phyloP scores from a whole-genome alignment of 805 yeast genomes.

The Barnettozyma populi region DNA sequence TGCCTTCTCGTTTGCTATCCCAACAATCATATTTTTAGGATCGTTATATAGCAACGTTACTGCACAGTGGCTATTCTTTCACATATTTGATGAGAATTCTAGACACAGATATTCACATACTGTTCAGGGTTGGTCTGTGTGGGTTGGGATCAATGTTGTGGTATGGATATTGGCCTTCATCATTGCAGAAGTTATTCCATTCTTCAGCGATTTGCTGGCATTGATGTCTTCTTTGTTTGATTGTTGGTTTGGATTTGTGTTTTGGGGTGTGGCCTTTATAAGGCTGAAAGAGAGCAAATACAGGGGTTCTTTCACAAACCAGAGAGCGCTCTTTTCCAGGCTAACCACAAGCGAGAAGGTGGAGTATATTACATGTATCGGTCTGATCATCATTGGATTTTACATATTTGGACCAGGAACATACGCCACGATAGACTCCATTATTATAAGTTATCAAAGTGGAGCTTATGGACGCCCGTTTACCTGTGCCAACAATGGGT shows the following conservation, averaged over 20 bases:
- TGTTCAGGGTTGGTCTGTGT: slow-evolving; percentile 44
- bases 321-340: slow-evolving; percentile 24
- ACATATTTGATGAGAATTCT: slow-evolving; percentile 38
- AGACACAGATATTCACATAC: slow-evolving; percentile 44
- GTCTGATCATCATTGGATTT: slow-evolving; percentile 41
- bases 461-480: slow-evolving; percentile 48
- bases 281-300: slow-evolving; percentile 35
- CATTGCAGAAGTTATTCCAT: slow-evolving; percentile 63
- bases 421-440: slow-evolving; percentile 50
- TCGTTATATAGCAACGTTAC: slow-evolving; percentile 50
- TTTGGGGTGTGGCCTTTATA: slow-evolving; percentile 56
- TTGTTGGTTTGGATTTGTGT: slow-evolving; percentile 62
- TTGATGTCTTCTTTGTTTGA: slow-evolving; percentile 58
- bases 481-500: slow-evolving; percentile 42
- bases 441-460: slow-evolving; percentile 43
- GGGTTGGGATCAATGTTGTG: slow-evolving; percentile 39
- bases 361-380: slow-evolving; percentile 32
- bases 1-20: slow-evolving; percentile 57
- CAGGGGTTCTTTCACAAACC: slow-evolving; percentile 25
- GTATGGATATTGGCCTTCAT: slow-evolving; percentile 51
- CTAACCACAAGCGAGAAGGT: slow-evolving; percentile 30
- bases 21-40: slow-evolving; percentile 53
- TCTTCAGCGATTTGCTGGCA: slow-evolving; percentile 51
- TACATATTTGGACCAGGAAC: slow-evolving; percentile 57
- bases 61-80: slow-evolving; percentile 45